Evolutionary conservation across 2,329 filamentous ascomycete species (phyloP), one percentile per base, ranked within the genome.

Genomic region (Rugonectria rugulosa): DNA sequence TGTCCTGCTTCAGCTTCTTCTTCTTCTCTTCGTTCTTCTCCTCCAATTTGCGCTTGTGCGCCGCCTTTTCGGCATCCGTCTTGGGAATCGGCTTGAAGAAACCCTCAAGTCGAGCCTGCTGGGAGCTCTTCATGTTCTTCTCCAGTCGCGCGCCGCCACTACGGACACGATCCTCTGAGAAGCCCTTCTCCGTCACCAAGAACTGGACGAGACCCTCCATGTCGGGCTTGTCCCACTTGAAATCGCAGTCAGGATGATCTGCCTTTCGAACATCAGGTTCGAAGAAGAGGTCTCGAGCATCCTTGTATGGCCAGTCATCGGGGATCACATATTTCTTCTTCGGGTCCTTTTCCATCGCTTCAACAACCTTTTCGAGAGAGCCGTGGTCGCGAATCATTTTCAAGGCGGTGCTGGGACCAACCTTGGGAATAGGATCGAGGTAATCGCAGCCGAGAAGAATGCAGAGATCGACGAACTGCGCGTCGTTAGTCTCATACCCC

Each of bases 371-470:
- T 70, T 99, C 95, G 36, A 99, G 84, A 4, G 84, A 86, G 48
- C 91, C 91, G 76, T 98, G 88, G 68, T 99, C 94, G 64, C 92
- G 92, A 67, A 99, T 97, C 57, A 99, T 81, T 73, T 96, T 96
- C 48, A 98, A 82, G 2, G 95, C 95, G 1, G 95, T 97, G 67
- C 87, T 89, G 5, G 95, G 94, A 17, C 95, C 95, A 61, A 99
- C 82, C 72, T 97, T 97, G 67, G 95, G 95, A 64, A 99, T 90
- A 0, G 95, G 94, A 67, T 99, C 95, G 71, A 98, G 87, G 71
- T 99, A 99, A 73, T 99, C 95, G 76, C 95, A 99, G 66, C 95
- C 95, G 40, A 99, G 89, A 10, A 99, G 85, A 68, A 99, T 99
- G 71, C 95, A 99, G 45, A 99, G 87, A 73, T 99, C 95, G 68